These are phyloP conservation scores for Suillus occidentalis DNA, from an alignment of 768 basidiomycete genomes.

Conservation along the genomic window DNA sequence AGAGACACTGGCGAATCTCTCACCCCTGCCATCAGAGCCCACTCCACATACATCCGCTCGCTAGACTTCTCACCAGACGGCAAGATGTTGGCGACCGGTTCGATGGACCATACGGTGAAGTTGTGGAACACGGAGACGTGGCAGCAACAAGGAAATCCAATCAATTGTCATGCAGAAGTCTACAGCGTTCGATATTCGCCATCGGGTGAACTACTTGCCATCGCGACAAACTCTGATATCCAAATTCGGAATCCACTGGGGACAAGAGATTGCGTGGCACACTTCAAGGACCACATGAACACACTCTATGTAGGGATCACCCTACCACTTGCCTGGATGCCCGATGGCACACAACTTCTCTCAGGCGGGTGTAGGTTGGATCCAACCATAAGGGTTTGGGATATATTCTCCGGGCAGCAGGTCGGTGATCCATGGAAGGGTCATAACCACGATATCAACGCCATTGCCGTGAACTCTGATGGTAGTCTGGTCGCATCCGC, in stretches of 20 bases:
- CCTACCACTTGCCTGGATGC: not conserved
- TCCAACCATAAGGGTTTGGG: not conserved
- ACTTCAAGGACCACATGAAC: slow-evolving; percentile 1
- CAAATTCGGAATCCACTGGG: not conserved
- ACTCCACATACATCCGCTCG: not conserved
- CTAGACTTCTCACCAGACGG: not conserved
- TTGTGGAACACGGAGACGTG: not conserved
- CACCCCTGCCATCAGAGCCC: not conserved
- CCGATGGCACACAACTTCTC: not conserved
- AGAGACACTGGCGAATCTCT: not conserved
- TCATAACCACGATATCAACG: not conserved
- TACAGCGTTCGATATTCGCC: not conserved
- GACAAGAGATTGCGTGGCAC: not conserved
- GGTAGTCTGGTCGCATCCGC: slow-evolving; percentile 1
- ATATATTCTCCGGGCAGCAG: not conserved
- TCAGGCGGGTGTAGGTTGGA: not conserved
- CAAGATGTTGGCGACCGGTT: not conserved
- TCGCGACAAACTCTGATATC: not conserved
- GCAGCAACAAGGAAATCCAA: not conserved
- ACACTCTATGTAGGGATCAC: not conserved
- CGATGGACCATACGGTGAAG: not conserved
- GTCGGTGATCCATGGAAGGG: not conserved
- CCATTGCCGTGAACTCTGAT: not conserved
- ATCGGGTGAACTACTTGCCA: slow-evolving; percentile 1
- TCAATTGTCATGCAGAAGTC: not conserved